Base-by-base conservation (phyloP, 2,329 filamentous ascomycete genomes). In the Monosporascus sp. region DNA sequence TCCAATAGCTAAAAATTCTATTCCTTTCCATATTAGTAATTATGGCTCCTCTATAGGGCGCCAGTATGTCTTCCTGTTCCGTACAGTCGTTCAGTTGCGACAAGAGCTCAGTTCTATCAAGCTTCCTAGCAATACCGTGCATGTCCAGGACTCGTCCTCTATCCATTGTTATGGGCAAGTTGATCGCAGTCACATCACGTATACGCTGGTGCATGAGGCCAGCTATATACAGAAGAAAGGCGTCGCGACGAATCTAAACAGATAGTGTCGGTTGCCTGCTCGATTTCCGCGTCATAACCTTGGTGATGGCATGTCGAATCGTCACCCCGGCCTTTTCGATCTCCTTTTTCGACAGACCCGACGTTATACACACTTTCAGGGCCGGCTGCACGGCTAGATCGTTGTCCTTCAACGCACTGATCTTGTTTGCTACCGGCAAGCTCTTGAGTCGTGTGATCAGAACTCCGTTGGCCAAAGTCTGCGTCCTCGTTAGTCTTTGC, bases 291-390 rank as follows among this genome's bases (percentile, higher is more conserved):
- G 81, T 83, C 79, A 99, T 85, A 56, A 97, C 85, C 74, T 96
- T 97, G 50, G 92, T 96, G 60, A 97, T 89, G 15, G 94, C 93
- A 73, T 97, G 92, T 55, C 93, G 81, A 61, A 99, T 92, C 9
- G 83, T 86, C 7, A 87, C 85, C 15, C 92, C 94, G 0, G 94
- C 90, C 77, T 95, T 96, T 74, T 99, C 95, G 51, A 92, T 88
- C 70, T 99, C 94, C 75, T 96, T 97, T 77, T 89, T 95, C 24
- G 89, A 88, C 57, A 99, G 75, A 1, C 89, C 94, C 5, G 83
- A 89, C 0, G 92, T 96, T 51, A 97, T 78, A 67, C 93, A 97
- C 14, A 97, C 83, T 74, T 97, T 97, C 57, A 99, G 79, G 1
- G 90, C 90, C 9, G 94, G 90, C 61, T 82, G 79, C n/a, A 86